These are phyloP conservation scores for Ramalina intermedia DNA, from an alignment of 495 filamentous ascomycete species.

Conservation along the genomic window DNA sequence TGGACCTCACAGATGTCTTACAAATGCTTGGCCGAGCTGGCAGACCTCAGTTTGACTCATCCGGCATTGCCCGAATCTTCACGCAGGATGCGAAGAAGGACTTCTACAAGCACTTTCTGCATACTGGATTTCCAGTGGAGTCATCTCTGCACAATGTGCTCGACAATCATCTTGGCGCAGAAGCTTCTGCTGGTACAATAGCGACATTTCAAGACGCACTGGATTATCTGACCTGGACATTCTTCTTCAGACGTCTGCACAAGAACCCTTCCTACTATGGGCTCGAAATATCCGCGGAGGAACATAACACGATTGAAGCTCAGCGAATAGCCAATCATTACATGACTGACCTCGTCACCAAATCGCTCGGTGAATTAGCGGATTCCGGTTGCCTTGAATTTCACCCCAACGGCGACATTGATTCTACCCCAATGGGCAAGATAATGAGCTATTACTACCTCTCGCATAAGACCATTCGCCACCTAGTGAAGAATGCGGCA, in stretches of 20 bases:
- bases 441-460: constrained; percentile 99
- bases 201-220: constrained; percentile 89
- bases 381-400: constrained; percentile 70
- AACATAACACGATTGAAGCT: constrained; percentile 78
- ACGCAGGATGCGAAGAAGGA: constrained; percentile 96
- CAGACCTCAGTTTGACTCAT: constrained; percentile 89
- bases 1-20: constrained; percentile 96
- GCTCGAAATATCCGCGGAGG: constrained; percentile 82
- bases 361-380: constrained; percentile 63
- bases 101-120: constrained; percentile 99
- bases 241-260: constrained; percentile 93
- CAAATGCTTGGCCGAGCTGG: constrained; percentile 97
- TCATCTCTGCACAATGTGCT: constrained; percentile 90
- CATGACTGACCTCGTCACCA: constrained; percentile 82
- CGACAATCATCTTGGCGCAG: constrained; percentile 92
- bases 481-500: constrained; percentile 63
- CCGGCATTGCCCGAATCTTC: constrained; percentile 90
- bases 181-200: constrained; percentile 87
- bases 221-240: constrained; percentile 98
- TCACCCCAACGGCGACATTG: constrained; percentile 76
- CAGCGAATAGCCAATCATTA: constrained; percentile 78
- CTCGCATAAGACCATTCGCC: constrained; percentile 85
- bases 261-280: constrained; percentile 99
- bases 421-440: constrained; percentile 80
- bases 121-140: constrained; percentile 96